phyloP scores from a whole-genome alignment of 306 rosid species.

The Trichosanthes cucumerina region DNA sequence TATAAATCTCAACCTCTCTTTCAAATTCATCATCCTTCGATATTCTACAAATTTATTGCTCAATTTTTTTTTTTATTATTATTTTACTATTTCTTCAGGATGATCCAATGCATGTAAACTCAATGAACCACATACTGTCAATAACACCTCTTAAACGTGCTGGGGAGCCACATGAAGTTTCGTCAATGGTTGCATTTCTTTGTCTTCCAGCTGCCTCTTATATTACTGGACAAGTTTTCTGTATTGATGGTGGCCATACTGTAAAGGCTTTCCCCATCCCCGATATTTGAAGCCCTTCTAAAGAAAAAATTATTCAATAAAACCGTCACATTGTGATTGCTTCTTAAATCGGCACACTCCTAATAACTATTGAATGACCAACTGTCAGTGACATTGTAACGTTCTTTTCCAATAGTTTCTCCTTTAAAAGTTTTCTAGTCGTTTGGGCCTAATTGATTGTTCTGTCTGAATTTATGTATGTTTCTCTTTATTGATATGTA shows the following conservation, averaged over 20 bases:
- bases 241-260: conserved; percentile 46
- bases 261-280: conserved; percentile 9
- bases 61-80: not conserved
- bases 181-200: conserved; percentile 42
- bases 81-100: not conserved
- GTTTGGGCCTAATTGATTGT: too few relatives aligned
- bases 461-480: too few relatives aligned
- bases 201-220: conserved; percentile 58
- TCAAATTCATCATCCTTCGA: not conserved
- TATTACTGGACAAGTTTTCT: conserved; percentile 43
- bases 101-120: not conserved
- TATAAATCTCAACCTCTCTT: not conserved
- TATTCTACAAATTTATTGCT: not conserved
- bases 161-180: conserved; percentile 35
- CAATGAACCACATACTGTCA: not conserved
- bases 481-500: too few relatives aligned
- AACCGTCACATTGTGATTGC: too few relatives aligned
- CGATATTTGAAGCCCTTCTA: not conserved
- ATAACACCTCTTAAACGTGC: conserved; percentile 23
- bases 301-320: too few relatives aligned
- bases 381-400: too few relatives aligned
- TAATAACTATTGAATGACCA: too few relatives aligned
- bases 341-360: too few relatives aligned
- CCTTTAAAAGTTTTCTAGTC: too few relatives aligned
- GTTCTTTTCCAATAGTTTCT: too few relatives aligned